Base-by-base conservation (phyloP, 2,329 filamentous ascomycete genomes). In the Penicillium brevicompactum region DNA sequence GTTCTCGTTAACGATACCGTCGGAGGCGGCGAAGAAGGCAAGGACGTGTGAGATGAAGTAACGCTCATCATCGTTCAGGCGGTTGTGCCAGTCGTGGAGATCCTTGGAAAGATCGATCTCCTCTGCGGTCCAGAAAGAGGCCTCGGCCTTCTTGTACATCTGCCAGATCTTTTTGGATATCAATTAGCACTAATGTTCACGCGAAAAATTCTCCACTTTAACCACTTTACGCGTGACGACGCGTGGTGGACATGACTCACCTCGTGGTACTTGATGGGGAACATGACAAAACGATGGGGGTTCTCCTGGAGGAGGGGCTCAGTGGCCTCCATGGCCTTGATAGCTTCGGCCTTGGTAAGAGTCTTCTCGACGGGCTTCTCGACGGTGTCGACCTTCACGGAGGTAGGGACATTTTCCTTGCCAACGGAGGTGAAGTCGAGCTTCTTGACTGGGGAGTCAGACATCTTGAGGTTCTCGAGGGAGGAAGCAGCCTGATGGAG, bases 101-200 rank as follows among this genome's bases (percentile, higher is more conserved):
- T 99, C 94, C 82, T 99, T 99, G 70, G 93, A 97, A 49, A 99
- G 86, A 78, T 99, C 94, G 68, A 99, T 97, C 83, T 99, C 94
- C 78, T 99, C 94, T 49, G 94, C 94, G 41, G 94, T 99, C 94
- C 94, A 99, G 88, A 99, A 99, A 42, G 94, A 97, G 50, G 94
- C 94, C 78, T 99, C 93, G 65, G 92, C 92, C 82, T 97, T 97
- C 87, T 99, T 99, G 87, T 99, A 99, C 93, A 97, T 97, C 79
- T 97, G 93, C 94, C 94, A 99, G 78, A 97, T 95, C 92, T 97
- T 68, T 58, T 68, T 8, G 46, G 37, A 37, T 22, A 24, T 56
- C 16, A 43, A 14, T 66, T 46, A 66, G 62, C 51, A 38, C 42
- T 32, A 8, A 53, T 53, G 32, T 32, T 55, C 46, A 11, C 44